Base-by-base conservation (phyloP, 1,139 yeast species). In the Taiozyma onychis region DNA sequence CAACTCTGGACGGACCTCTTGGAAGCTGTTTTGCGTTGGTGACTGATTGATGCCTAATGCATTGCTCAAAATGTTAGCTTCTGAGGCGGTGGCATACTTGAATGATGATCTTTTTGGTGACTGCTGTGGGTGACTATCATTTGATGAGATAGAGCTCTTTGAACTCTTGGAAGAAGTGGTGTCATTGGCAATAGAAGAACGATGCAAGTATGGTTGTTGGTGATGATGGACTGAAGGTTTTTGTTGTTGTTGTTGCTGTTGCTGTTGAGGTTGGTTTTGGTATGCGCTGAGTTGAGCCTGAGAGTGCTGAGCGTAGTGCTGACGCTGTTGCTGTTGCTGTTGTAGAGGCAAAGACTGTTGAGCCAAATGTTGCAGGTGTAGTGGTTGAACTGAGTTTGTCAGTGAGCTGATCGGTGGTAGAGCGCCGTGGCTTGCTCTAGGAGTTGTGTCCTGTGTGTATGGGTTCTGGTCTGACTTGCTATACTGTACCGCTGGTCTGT, bases 41-140 rank as follows among this genome's bases (percentile, higher is more conserved):
- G 11, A 9, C 18, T 21, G 24, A 21, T 18, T 37, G 41, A 37
- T 37, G 4, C 55, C 66, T 54, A 44, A 60, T 44, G 41, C 58
- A 52, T 46, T 67, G 55, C 41, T 64, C 62, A 48, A 64, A 51
- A 21, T 54, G 44, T 53, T 57, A 51, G 51, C 52, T 56, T 41
- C 58, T 5, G 49, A 22, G 2, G 24, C 11, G 18, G 41, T 2
- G 8, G 41, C 41, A 37, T 18, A 37, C 24, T 37, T 18, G 24
- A 37, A 37, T 18, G 41, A 37, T 37, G 41, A 37, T 18, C 1
- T 21, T 4, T 18, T 22, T 11, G 41, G 41, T 21, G 24, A 16
- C 18, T 10, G 7, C 11, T 18, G 24, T 11, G 22, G 14, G 13
- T 37, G 22, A 5, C 41, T 22, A 21, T 37, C 41, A 16, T 37